Base-by-base conservation (phyloP, 2,329 filamentous ascomycete genomes). In the Nemania bipapillata region DNA sequence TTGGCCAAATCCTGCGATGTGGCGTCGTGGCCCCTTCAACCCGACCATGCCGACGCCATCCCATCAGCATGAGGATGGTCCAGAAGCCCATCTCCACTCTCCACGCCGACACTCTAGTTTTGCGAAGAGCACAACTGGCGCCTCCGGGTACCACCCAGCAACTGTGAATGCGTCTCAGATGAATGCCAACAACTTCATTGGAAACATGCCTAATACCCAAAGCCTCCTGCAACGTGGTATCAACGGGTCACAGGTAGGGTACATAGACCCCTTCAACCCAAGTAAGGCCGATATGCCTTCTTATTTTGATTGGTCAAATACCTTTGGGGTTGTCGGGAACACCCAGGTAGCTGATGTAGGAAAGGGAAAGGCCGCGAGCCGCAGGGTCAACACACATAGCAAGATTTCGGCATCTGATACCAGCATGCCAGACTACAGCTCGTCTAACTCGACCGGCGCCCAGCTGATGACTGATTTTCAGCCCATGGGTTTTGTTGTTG, bases 1-100 rank as follows among this genome's bases (percentile, higher is more conserved):
- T 2, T 96, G 92, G 92, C 93, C 93, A 7, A 94, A 92, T 76
- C 81, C 86, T 22, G 80, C 82, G 17, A 92, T 93, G 90, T 92
- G 89, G 90, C 83, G 83, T 22, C 84, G 84, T 42, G 78, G 81
- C 20, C 79, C 82, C 15, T 79, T 82, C 68, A 79, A 81, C 71
- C 80, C 76, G 63, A 81, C 79, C 50, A 83, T 79, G 77, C 79
- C 76, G 9, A 79, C 83, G 1, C 81, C 83, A 1, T 77, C 81
- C 0, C 81, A 81, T 40, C 77, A 79, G 3, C 77, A 80, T 1
- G 84, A 86, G 47, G 82, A 84, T 50, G 79, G 81, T 2, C 78
- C 83, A 2, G 86, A 89, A n/a, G 83, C 83, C 6, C 90, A 92
- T 75, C 81, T 86, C 1, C 89, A 92, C 73, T 91, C 90, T 0